Evolutionary conservation across 1,284 basidiomycete genomes (phyloP).

Genomic region (Lentinula novae-zelandiae): DNA sequence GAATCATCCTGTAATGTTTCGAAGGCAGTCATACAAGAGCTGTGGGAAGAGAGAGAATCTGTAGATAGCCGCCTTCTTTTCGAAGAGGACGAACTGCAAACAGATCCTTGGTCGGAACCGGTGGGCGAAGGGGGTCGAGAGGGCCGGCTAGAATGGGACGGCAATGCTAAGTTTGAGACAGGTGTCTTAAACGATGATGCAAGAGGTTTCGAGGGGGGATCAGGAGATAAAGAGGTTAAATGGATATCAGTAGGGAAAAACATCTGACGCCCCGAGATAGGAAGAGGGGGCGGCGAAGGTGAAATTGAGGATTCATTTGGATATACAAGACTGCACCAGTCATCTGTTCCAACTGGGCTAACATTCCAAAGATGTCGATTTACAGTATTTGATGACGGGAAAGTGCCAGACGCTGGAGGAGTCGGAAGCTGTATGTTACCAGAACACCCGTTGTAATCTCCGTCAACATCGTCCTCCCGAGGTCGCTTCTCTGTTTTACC

Average conservation of each 20-base stretch:
- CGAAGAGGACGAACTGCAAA: background rate
- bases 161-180: background rate
- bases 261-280: slow-evolving; percentile 5
- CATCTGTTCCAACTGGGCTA: background rate
- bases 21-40: background rate
- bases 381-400: background rate
- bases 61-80: background rate
- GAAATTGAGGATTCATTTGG: background rate
- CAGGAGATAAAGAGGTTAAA: background rate
- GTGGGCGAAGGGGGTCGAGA: background rate
- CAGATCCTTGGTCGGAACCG: background rate
- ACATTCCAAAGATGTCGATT: background rate
- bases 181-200: background rate
- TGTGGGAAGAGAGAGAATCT: background rate
- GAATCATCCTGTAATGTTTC: background rate
- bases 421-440: slow-evolving; percentile 1
- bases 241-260: background rate
- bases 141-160: background rate
- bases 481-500: background rate
- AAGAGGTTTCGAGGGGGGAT: background rate
- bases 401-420: background rate
- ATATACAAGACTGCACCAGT: background rate
- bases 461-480: background rate
- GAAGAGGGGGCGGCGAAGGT: slow-evolving; percentile 11
- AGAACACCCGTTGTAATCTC: background rate